Evolutionary conservation across 192 early-diverging fungal species (phyloP).

Genomic region (Podila clonocystis): DNA sequence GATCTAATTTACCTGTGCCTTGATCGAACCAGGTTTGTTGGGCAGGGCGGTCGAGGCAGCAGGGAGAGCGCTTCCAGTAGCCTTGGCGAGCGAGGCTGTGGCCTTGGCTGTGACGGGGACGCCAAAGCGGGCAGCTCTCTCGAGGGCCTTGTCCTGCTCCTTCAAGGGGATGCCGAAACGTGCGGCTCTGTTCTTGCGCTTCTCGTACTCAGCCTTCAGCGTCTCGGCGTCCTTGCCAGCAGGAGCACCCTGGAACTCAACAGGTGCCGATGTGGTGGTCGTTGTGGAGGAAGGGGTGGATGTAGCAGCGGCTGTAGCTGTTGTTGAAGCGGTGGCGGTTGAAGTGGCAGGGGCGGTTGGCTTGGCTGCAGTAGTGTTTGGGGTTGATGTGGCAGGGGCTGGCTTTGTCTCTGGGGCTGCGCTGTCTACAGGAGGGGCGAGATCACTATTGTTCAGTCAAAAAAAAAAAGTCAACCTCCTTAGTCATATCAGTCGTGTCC

Average conservation of each 20-base stretch:
- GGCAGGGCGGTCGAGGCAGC: constrained; percentile 7
- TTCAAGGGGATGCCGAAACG: constrained; percentile 59
- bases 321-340: constrained; percentile 2
- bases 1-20: constrained; percentile 15
- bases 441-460: constrained; percentile 19
- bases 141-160: constrained; percentile 58
- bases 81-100: constrained; percentile 24
- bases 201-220: constrained; percentile 54
- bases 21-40: constrained; percentile 23
- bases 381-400: background rate
- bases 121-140: constrained; percentile 68
- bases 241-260: constrained; percentile 14
- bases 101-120: constrained; percentile 26
- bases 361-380: background rate
- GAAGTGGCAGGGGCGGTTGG: background rate
- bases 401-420: background rate
- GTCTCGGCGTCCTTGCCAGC: constrained; percentile 10
- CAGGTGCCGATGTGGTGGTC: constrained; percentile 6
- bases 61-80: background rate
- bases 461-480: background rate
- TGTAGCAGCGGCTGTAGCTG: constrained; percentile 5
- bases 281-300: constrained; percentile 11
- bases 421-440: constrained; percentile 33
- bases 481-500: background rate
- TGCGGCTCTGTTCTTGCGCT: constrained; percentile 55